Base-by-base conservation (phyloP, 768 basidiomycete genomes). In the Pleurotus platypus region DNA sequence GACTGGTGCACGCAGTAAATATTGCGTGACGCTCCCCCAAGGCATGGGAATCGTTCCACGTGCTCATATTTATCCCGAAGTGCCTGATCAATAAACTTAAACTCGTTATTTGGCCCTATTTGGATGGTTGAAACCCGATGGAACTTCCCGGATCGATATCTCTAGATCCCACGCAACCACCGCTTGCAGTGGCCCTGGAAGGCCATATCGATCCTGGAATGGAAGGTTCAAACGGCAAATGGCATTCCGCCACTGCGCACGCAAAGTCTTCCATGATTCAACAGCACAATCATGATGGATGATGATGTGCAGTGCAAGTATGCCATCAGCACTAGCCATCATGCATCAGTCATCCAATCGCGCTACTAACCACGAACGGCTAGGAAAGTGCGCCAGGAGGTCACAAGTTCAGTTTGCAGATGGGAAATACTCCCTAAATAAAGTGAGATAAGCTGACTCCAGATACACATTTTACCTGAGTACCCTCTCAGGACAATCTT, bases 141-240 rank as follows among this genome's bases (percentile, higher is more conserved):
- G 56, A 57, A 58, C 45, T 54, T 43, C 46, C 46, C 50, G 60
- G 50, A 58, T 46, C 18, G 38, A 20, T 38, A 42, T 57, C 39
- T 57, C 20, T 27, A 37, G 42, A 35, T 57, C 46, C 42, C 49
- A 57, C 57, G 22, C 20, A 51, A 54, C 40, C 20, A 57, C 49
- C 49, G 57, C 43, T 57, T 16, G 35, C 35, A 51, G 51, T 38
- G 22, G 15, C 51, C 51, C 51, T 54, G 51, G 22, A 22, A 40
- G 24, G 30, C 30, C 30, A 35, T 35, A 35, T 35, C 30, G 30
- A 35, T 35, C 30, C 30, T 35, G 30, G 42, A 30, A 54, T 40
- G 51, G 51, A 54, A 54, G 15, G n/a, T 24, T 54, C 16, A 54
- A 54, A 24, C 51, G 13, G 37, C 46, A 18, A 18, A 3, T 22